Base-by-base conservation (phyloP, 257 asterid genomes). In the Solanum ossicruentum region DNA sequence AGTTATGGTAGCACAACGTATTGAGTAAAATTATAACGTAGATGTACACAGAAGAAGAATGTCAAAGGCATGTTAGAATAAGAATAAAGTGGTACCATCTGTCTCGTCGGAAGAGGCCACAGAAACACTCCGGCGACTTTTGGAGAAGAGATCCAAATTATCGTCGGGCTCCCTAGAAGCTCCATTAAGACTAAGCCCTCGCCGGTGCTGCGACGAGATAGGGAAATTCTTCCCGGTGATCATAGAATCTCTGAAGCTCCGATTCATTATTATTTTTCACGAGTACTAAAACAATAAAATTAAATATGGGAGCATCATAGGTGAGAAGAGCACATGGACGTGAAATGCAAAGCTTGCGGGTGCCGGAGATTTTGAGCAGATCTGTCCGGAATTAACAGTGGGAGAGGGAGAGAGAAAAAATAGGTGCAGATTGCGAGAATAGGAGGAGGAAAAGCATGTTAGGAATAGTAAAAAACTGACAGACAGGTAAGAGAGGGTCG, bases 101-200 rank as follows among this genome's bases (percentile, higher is more conserved):
- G 88, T 67, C 63, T 89, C 88, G 51, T 87, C 86, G 82, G 86
- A 75, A 71, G 90, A 82, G 49, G 91, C 89, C 84, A 90, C 83
- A 87, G 97, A 93, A 83, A 90, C 89, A 86, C 91, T 90, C 84
- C 94, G 98, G 89, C 98, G 98, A 86, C 87, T 86, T 84, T 87
- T 93, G 88, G 99, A 92, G 95, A 93, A 95, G 88, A 97, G 99
- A 97, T 95, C 98, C 84, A 95, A 89, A 75, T 84, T 84, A 55
- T 95, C 93, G 36, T 91, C 93, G 26, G 89, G 70, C 84, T 85
- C 86, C 49, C 43, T 36, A 47, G 88, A 86, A 70, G 75, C 63
- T 61, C 91, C 93, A 85, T 86, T 91, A 86, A 89, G 85, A 90
- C 93, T 91, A 84, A 87, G 88, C 32, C 99, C 93, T 1, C 97